Conservation (phyloP, 202 grass and related monocot species). For the Schoenoplectus triqueter region DNA sequence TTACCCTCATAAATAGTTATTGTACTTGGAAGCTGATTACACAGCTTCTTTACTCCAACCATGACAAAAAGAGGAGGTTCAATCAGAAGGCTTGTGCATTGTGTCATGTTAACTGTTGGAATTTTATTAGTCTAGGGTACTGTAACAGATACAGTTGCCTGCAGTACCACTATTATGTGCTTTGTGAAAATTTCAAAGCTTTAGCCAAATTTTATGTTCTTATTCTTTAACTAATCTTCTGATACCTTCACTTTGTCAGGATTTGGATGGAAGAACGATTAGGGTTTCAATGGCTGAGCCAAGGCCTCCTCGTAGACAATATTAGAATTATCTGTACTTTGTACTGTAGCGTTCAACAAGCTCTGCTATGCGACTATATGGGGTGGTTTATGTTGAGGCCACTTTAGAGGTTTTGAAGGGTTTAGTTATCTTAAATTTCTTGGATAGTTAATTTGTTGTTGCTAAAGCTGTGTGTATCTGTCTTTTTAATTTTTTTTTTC, state of each 20-base stretch:
- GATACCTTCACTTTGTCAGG: conserved; percentile 42
- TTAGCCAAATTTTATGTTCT: too few relatives aligned
- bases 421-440: conserved; percentile 22
- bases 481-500: not conserved
- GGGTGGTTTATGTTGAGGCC: not conserved
- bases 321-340: conserved; percentile 42
- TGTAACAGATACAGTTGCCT: too few relatives aligned
- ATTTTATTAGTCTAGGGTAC: not conserved
- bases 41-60: not conserved
- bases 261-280: conserved; percentile 84
- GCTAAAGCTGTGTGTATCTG: not conserved
- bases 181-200: too few relatives aligned
- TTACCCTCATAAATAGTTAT: not conserved
- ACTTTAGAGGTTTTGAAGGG: conserved; percentile 23
- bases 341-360: not conserved
- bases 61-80: not conserved
- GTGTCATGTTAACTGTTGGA: not conserved
- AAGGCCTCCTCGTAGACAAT: conserved; percentile 67
- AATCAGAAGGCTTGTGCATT: not conserved
- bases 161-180: too few relatives aligned
- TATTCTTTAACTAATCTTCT: not conserved
- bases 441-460: conserved; percentile 31
- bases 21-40: not conserved
- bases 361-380: not conserved
- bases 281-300: conserved; percentile 79